phyloP scores from a whole-genome alignment of 129 eudicot genomes.

The Flaveria trinervia region DNA sequence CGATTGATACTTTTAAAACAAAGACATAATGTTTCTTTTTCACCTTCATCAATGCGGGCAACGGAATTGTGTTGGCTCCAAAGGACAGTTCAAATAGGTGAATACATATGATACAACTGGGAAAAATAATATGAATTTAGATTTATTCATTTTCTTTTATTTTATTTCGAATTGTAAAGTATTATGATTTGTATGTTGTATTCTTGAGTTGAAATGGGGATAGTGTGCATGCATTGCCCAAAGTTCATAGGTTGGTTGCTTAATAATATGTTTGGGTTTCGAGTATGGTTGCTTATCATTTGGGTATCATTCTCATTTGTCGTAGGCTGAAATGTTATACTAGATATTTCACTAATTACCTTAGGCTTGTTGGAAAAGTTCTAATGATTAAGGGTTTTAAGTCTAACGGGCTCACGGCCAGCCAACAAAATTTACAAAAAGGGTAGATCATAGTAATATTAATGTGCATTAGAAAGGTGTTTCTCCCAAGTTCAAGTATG shows the following conservation, averaged over 20 bases:
- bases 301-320: not conserved
- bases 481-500: too few species aligned
- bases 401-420: too few species aligned
- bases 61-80: constrained; percentile 2
- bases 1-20: constrained; percentile 21
- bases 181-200: constrained; percentile 13
- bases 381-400: too few species aligned
- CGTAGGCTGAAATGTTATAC: too few species aligned
- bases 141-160: constrained; percentile 32
- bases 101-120: constrained; percentile 22
- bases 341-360: too few species aligned
- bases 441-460: too few species aligned
- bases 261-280: not conserved
- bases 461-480: too few species aligned
- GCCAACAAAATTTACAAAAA: too few species aligned
- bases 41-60: not conserved
- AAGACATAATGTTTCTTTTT: not conserved
- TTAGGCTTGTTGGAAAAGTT: too few species aligned
- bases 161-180: constrained; percentile 28
- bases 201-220: constrained; percentile 12
- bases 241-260: constrained; percentile 16
- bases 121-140: constrained; percentile 24
- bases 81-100: constrained; percentile 29
- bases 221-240: constrained; percentile 23
- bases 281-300: not conserved